Conservation (phyloP, 306 rosid species). For the Crataegus laevigata region DNA sequence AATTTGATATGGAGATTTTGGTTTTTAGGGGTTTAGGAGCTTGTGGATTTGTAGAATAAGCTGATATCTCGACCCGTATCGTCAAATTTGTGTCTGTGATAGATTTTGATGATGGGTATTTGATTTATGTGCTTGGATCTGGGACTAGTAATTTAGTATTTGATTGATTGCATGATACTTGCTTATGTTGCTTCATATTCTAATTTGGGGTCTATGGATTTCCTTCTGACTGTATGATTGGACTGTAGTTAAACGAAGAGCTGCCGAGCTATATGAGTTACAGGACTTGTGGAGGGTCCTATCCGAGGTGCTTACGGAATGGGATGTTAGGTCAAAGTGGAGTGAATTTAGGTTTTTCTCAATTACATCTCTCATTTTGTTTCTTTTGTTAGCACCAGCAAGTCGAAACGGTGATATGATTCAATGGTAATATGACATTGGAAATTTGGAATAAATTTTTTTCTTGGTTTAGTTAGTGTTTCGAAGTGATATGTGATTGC, state of each 20-base stretch:
- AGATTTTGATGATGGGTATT: background rate
- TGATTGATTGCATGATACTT: background rate
- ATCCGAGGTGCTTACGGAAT: background rate
- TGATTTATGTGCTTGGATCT: background rate
- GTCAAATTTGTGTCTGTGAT: background rate
- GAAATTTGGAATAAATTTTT: too few relatives aligned
- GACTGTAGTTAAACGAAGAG: background rate
- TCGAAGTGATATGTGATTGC: too few relatives aligned
- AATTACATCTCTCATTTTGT: too few relatives aligned
- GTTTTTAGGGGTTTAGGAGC: constrained; percentile 3
- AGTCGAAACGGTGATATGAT: too few relatives aligned
- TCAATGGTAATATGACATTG: too few relatives aligned
- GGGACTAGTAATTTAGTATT: background rate
- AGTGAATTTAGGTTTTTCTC: background rate
- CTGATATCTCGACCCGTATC: background rate
- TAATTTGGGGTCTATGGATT: background rate
- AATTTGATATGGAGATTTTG: background rate
- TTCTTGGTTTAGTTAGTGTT: too few relatives aligned
- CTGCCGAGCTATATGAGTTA: background rate
- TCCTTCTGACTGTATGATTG: background rate
- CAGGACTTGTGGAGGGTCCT: background rate
- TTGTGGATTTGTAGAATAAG: background rate
- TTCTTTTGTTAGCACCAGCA: too few relatives aligned
- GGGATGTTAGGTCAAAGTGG: background rate
- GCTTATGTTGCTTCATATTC: background rate